phyloP scores from a whole-genome alignment of 2,329 filamentous ascomycete genomes.

The Ceratocystis lukuohia region DNA sequence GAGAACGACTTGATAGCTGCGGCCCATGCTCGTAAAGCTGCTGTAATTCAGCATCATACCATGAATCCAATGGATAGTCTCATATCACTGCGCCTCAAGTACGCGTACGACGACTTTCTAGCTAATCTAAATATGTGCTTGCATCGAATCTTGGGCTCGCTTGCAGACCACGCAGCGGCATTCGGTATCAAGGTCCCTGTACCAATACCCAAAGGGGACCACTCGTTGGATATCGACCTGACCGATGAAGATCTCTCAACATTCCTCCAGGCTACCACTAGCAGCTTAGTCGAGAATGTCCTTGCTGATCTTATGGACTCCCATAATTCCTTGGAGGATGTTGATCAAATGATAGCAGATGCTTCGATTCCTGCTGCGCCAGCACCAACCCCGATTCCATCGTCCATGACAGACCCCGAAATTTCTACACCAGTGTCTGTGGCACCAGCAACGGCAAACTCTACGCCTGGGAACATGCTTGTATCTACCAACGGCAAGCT shows the following conservation, averaged over 20 bases:
- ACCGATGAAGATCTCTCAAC: conserved; percentile 31
- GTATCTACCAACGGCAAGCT: conserved; percentile 19
- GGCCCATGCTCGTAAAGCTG: conserved; percentile 13
- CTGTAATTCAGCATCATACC: conserved; percentile 14
- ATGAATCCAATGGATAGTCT: conserved; percentile 11
- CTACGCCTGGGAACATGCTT: conserved; percentile 25
- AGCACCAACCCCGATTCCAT: conserved; percentile 18
- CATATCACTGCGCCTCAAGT: not conserved
- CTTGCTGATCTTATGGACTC: conserved; percentile 26
- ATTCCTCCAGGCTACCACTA: conserved; percentile 32
- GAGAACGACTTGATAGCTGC: conserved; percentile 17
- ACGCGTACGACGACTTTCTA: conserved; percentile 22
- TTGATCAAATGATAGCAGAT: conserved; percentile 18
- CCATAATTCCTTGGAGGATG: conserved; percentile 19
- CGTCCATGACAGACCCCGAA: conserved; percentile 22
- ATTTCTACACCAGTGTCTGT: conserved; percentile 22
- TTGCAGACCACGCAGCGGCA: conserved; percentile 27
- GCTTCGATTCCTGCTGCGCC: conserved; percentile 14
- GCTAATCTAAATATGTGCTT: conserved; percentile 27
- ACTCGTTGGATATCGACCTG: conserved; percentile 14
- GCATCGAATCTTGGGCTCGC: conserved; percentile 26
- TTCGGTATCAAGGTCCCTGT: conserved; percentile 29
- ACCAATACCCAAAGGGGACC: conserved; percentile 23
- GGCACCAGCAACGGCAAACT: not conserved
- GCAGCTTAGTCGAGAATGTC: conserved; percentile 30